Conservation (phyloP, 2,329 filamentous ascomycete genomes). For the Aspergillus glaucus region DNA sequence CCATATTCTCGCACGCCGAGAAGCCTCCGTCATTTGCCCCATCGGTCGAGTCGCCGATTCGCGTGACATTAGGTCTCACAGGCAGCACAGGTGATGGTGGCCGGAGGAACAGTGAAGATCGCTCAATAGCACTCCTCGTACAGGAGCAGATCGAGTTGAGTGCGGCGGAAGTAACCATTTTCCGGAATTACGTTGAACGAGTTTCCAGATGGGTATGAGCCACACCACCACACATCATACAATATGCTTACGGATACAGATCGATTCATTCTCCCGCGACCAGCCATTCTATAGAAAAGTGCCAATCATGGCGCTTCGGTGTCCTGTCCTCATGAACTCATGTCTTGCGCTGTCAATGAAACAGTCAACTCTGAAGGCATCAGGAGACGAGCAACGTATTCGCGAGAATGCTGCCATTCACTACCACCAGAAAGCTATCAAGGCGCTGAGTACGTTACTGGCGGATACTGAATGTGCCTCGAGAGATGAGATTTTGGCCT, state of each 20-base stretch:
- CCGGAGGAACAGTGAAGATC: background rate
- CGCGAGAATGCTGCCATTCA: background rate
- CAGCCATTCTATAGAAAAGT: conserved; percentile 4
- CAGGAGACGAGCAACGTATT: background rate
- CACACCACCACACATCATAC: too few species aligned
- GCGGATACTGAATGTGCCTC: background rate
- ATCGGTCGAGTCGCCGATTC: too few species aligned
- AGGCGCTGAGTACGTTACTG: conserved; percentile 1
- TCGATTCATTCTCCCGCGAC: conserved; percentile 4
- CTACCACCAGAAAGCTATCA: conserved; percentile 1
- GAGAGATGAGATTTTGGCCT: conserved; percentile 2
- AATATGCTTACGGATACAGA: background rate
- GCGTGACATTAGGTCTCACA: background rate
- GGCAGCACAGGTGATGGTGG: background rate
- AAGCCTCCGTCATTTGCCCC: too few species aligned
- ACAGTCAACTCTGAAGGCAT: background rate
- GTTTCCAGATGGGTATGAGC: conserved; percentile 1
- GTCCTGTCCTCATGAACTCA: conserved; percentile 2
- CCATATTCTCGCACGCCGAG: too few species aligned
- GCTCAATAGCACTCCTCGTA: background rate
- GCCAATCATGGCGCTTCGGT: conserved; percentile 1
- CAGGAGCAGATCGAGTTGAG: background rate
- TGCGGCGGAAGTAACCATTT: background rate
- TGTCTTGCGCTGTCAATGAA: conserved; percentile 4
- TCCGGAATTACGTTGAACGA: conserved; percentile 1